Conservation (phyloP, 768 basidiomycete genomes). For the Xerocomus potaroensis region DNA sequence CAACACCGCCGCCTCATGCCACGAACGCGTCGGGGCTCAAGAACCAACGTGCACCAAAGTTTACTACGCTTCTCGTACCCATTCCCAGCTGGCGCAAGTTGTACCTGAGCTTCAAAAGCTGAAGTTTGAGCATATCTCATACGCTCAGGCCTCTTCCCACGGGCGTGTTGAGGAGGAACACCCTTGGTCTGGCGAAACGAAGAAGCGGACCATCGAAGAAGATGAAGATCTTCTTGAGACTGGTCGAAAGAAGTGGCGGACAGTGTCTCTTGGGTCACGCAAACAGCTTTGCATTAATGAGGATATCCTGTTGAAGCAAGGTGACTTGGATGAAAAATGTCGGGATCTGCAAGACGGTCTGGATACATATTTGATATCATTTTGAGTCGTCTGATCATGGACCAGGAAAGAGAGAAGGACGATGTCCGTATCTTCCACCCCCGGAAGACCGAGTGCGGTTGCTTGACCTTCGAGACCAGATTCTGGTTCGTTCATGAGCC, state of each 20-base stretch:
- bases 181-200: constrained; percentile 4
- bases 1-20: constrained; percentile 1
- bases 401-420: constrained; percentile 57
- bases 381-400: constrained; percentile 1
- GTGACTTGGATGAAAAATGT: constrained; percentile 85
- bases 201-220: constrained; percentile 21
- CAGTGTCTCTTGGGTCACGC: constrained; percentile 85
- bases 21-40: constrained; percentile 18
- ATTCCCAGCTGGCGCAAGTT: constrained; percentile 92
- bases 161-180: neutral
- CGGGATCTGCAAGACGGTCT: constrained; percentile 73
- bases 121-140: constrained; percentile 39
- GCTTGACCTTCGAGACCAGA: constrained; percentile 83
- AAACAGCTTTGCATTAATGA: constrained; percentile 94
- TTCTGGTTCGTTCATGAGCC: constrained; percentile 48
- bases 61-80: constrained; percentile 92
- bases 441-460: constrained; percentile 64
- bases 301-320: constrained; percentile 52
- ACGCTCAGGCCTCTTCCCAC: constrained; percentile 13
- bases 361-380: neutral
- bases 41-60: constrained; percentile 75
- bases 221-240: constrained; percentile 23
- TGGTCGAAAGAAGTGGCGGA: constrained; percentile 38
- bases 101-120: constrained; percentile 79
- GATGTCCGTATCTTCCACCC: constrained; percentile 76